A percentile compares a stretch with the other conserved stretches of the same genome.
These are phyloP conservation scores for Coriaria nepalensis DNA, from an alignment of 306 rosid genomes.

Conservation along the genomic window DNA sequence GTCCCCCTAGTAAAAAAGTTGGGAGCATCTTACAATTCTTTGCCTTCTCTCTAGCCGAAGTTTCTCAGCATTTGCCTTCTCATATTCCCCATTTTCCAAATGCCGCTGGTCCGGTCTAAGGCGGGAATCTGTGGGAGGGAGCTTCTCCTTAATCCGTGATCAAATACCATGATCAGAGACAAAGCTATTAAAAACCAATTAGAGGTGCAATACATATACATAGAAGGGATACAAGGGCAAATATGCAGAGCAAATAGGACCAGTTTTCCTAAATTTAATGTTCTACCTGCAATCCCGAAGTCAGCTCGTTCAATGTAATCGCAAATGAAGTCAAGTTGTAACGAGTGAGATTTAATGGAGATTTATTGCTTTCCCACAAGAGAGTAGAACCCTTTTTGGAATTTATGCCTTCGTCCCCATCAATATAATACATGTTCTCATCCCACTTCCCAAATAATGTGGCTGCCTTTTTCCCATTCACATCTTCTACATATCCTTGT, in stretches of 20 bases:
- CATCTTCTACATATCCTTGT: slow-evolving; percentile 75
- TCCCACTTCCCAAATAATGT: slow-evolving; percentile 92
- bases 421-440: slow-evolving; percentile 54
- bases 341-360: slow-evolving; percentile 66
- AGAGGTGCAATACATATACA: slow-evolving; percentile 31
- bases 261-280: background rate
- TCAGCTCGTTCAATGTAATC: slow-evolving; percentile 75
- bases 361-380: slow-evolving; percentile 68
- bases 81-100: slow-evolving; percentile 93
- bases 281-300: slow-evolving; percentile 75
- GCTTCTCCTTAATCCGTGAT: slow-evolving; percentile 98
- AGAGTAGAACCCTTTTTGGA: slow-evolving; percentile 39
- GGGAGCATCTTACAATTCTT: slow-evolving; percentile 53
- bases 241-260: too few relatives aligned
- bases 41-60: slow-evolving; percentile 88
- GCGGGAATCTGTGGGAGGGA: slow-evolving; percentile 98
- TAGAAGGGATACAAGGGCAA: too few relatives aligned
- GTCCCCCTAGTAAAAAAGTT: too few relatives aligned
- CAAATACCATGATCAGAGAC: slow-evolving; percentile 81
- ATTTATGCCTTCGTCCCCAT: slow-evolving; percentile 43
- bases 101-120: slow-evolving; percentile 95
- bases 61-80: slow-evolving; percentile 81
- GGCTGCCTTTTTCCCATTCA: slow-evolving; percentile 45
- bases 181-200: slow-evolving; percentile 43
- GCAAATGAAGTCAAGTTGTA: slow-evolving; percentile 96